Conservation (phyloP, 1,139 yeast genomes). For the Hyphopichia buzzinii region DNA sequence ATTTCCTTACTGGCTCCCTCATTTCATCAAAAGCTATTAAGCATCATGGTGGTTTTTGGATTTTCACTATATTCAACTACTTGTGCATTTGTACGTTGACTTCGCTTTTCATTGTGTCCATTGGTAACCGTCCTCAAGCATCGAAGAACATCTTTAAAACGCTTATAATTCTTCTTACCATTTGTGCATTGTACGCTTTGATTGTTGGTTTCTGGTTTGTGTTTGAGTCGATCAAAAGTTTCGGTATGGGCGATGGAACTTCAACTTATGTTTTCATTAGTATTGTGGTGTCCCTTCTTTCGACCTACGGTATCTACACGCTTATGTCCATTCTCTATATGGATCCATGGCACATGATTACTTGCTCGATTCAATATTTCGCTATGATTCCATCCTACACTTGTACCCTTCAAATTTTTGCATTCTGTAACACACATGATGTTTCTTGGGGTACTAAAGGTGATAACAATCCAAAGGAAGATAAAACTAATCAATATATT, state of each 20-base stretch:
- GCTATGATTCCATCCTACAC: constrained; percentile 87
- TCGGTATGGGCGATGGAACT: constrained; percentile 37
- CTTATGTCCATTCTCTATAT: constrained; percentile 75
- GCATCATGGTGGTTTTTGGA: constrained; percentile 69
- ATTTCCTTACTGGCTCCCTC: constrained; percentile 88
- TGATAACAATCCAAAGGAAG: constrained; percentile 69
- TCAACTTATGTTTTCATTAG: constrained; percentile 62
- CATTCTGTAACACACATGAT: constrained; percentile 94
- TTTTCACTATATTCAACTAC: constrained; percentile 83
- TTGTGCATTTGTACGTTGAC: constrained; percentile 76
- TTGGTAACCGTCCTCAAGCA: constrained; percentile 96
- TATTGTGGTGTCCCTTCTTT: constrained; percentile 76
- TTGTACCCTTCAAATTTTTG: constrained; percentile 87
- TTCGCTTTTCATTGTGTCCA: constrained; percentile 82
- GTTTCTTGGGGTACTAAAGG: constrained; percentile 98
- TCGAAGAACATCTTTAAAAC: constrained; percentile 65
- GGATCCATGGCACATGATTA: constrained; percentile 93
- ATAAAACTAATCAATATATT: constrained; percentile 41
- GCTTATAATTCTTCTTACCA: constrained; percentile 67
- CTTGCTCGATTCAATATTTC: constrained; percentile 84
- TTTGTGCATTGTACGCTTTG: constrained; percentile 81
- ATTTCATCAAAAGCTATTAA: constrained; percentile 53
- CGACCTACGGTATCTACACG: constrained; percentile 90
- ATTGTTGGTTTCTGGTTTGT: constrained; percentile 83
- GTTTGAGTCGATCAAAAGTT: constrained; percentile 45